A percentile compares a stretch with the other conserved stretches of the same genome.
These are phyloP conservation scores for Pilaira anomala DNA, from an alignment of 192 early-diverging fungal genomes.

Conservation along the genomic window DNA sequence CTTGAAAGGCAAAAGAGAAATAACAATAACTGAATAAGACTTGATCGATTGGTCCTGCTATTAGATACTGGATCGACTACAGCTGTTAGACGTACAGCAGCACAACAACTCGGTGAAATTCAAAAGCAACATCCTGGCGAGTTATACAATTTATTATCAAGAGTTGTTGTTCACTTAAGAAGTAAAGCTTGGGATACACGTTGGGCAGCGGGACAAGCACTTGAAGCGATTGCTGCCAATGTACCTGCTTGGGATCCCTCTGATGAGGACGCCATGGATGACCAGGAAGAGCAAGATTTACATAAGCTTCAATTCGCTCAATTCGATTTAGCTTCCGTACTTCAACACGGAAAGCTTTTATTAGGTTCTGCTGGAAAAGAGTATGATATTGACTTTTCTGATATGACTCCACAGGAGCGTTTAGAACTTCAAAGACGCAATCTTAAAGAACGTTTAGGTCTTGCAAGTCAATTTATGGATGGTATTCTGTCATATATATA, in stretches of 20 bases:
- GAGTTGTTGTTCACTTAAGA: conserved; percentile 79
- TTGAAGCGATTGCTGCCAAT: conserved; percentile 88
- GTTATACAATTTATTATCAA: conserved; percentile 80
- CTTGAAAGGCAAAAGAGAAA: neutral
- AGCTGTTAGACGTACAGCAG: conserved; percentile 84
- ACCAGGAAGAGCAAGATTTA: conserved; percentile 29
- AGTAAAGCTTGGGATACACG: conserved; percentile 95
- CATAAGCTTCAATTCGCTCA: conserved; percentile 71
- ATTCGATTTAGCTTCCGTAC: conserved; percentile 80
- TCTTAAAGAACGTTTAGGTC: conserved; percentile 78
- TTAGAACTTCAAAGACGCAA: conserved; percentile 78
- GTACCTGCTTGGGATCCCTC: conserved; percentile 83
- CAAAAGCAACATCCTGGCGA: conserved; percentile 93
- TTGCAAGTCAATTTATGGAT: conserved; percentile 87
- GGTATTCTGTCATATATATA: conserved; percentile 37
- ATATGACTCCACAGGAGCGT: conserved; percentile 79
- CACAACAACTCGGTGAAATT: conserved; percentile 92
- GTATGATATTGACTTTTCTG: conserved; percentile 80
- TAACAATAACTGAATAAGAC: conserved; percentile 44
- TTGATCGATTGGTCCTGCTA: conserved; percentile 91
- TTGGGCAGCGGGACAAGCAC: conserved; percentile 85
- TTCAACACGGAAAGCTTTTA: conserved; percentile 73
- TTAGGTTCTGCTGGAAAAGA: conserved; percentile 88
- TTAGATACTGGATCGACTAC: conserved; percentile 92
- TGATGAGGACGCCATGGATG: conserved; percentile 12